phyloP scores from a whole-genome alignment of 192 early-diverging fungal species.

The Podila epigama region DNA sequence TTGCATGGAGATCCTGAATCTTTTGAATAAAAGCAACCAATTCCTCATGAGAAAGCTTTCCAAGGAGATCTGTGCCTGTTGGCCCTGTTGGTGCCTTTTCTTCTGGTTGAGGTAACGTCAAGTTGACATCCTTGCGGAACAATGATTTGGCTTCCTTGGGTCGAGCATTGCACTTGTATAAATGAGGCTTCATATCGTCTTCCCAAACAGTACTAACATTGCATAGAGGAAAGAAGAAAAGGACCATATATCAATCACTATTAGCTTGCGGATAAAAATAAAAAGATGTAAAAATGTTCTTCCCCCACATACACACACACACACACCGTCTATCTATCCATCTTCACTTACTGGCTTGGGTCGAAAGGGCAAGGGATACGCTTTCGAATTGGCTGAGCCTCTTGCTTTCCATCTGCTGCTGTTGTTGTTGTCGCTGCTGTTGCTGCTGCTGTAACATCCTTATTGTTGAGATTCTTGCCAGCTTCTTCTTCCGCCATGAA shows the following conservation, averaged over 20 bases:
- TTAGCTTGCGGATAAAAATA: neutral
- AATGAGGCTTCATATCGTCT: constrained; percentile 63
- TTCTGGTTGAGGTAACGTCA: constrained; percentile 42
- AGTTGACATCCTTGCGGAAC: constrained; percentile 52
- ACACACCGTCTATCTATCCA: neutral
- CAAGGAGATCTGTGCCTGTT: constrained; percentile 9
- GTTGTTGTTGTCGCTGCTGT: neutral
- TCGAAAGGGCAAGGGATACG: constrained; percentile 82
- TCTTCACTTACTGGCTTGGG: constrained; percentile 66
- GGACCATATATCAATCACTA: neutral
- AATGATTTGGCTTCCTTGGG: constrained; percentile 53
- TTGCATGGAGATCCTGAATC: constrained; percentile 34
- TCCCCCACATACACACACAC: neutral
- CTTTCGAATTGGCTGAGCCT: constrained; percentile 22
- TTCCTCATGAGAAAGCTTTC: constrained; percentile 19
- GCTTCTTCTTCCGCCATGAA: neutral
- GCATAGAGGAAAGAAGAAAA: neutral
- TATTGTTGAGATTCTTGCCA: too few relatives aligned
- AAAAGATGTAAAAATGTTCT: neutral
- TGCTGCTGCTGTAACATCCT: neutral
- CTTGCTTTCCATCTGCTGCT: neutral
- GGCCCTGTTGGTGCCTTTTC: constrained; percentile 16
- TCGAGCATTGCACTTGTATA: constrained; percentile 70
- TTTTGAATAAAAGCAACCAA: constrained; percentile 31
- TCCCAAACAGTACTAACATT: constrained; percentile 57